These are phyloP conservation scores for Hymenoscyphus fructigenus DNA, from an alignment of 2,329 filamentous ascomycete genomes.

Conservation along the genomic window DNA sequence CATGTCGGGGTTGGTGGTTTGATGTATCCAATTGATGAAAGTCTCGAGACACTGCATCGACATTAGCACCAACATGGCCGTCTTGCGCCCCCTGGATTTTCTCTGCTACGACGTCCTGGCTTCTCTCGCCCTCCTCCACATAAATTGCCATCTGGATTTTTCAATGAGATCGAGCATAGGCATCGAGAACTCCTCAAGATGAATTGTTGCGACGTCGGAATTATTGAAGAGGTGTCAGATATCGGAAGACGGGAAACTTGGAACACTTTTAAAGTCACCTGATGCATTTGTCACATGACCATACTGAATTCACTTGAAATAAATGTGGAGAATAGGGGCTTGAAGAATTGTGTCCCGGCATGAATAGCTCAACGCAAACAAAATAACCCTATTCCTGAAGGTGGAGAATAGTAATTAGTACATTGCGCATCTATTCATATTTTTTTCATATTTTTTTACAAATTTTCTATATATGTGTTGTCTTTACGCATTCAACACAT, in stretches of 20 bases:
- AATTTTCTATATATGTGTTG: too few relatives aligned
- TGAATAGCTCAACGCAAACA: too few relatives aligned
- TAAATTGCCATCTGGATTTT: constrained; percentile 16
- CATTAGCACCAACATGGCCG: background rate
- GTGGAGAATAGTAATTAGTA: too few relatives aligned
- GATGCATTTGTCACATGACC: background rate
- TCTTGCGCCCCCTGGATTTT: background rate
- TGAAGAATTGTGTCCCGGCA: too few relatives aligned
- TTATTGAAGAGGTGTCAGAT: constrained; percentile 19
- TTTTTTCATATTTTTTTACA: too few relatives aligned
- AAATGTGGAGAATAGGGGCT: too few relatives aligned
- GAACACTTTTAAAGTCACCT: background rate
- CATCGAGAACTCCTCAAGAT: constrained; percentile 1
- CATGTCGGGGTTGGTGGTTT: constrained; percentile 6
- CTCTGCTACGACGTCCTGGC: background rate
- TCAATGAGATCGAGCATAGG: constrained; percentile 37
- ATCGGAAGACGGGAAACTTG: background rate
- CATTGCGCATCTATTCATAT: too few relatives aligned
- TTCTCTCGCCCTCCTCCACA: constrained; percentile 14
- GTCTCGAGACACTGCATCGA: background rate
- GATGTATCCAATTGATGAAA: constrained; percentile 8
- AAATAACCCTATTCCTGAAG: too few relatives aligned
- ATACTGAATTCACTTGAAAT: background rate
- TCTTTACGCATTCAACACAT: too few relatives aligned
- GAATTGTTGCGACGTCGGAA: constrained; percentile 29